Evolutionary conservation across 495 filamentous ascomycete genomes (phyloP).

Genomic region (Penicillium waksmanii): DNA sequence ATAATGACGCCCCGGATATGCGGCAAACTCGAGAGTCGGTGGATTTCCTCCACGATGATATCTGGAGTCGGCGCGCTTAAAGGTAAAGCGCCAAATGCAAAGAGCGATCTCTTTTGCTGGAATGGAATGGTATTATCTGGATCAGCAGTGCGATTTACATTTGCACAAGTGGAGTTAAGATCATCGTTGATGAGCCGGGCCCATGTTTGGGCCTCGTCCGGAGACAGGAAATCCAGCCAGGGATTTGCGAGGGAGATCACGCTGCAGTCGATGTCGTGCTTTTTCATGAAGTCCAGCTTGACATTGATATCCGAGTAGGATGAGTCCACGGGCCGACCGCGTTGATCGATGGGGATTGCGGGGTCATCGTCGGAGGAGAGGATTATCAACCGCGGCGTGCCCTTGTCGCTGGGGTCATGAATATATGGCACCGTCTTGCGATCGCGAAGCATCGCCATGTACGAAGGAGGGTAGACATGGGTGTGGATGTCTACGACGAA

Average conservation of each 20-base stretch:
- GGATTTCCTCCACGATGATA: conserved; percentile 64
- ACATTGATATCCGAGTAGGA: conserved; percentile 71
- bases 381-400: conserved; percentile 75
- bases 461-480: conserved; percentile 88
- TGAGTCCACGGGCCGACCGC: conserved; percentile 74
- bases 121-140: conserved; percentile 23
- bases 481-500: conserved; percentile 88
- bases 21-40: conserved; percentile 58
- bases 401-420: conserved; percentile 61
- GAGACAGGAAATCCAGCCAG: conserved; percentile 86
- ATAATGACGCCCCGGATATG: conserved; percentile 85
- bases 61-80: conserved; percentile 65
- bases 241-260: conserved; percentile 93
- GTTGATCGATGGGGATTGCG: conserved; percentile 53
- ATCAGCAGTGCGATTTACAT: conserved; percentile 51
- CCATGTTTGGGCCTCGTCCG: conserved; percentile 61
- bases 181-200: conserved; percentile 76
- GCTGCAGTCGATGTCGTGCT: conserved; percentile 77
- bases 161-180: conserved; percentile 67
- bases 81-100: conserved; percentile 81
- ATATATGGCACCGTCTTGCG: conserved; percentile 81
- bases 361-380: conserved; percentile 65
- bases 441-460: conserved; percentile 77
- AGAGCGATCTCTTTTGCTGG: conserved; percentile 53
- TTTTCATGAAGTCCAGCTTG: conserved; percentile 87